Conservation (phyloP, 202 grass and related monocot species). For the Panicum hallii region DNA sequence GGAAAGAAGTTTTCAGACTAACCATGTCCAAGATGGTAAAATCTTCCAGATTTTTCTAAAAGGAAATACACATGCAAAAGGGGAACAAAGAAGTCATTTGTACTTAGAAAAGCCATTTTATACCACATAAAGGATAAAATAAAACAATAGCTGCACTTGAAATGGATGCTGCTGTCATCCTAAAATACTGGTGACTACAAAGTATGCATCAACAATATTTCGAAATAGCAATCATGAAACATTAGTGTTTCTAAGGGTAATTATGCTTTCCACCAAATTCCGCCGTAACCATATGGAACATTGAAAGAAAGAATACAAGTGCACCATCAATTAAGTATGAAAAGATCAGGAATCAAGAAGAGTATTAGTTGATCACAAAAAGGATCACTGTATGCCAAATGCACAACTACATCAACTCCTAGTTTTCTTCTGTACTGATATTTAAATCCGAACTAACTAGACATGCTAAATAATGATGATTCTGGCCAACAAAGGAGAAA, state of each 20-base stretch:
- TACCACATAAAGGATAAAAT: background rate
- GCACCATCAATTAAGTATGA: background rate
- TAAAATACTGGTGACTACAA: background rate
- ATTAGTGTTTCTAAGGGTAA: background rate
- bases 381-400: conserved; percentile 5
- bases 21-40: conserved; percentile 3
- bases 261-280: conserved; percentile 4
- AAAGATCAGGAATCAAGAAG: background rate
- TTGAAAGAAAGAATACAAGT: background rate
- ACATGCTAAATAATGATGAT: background rate
- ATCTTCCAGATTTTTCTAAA: background rate
- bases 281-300: background rate
- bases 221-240: background rate
- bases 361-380: background rate
- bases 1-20: background rate
- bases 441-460: background rate
- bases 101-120: background rate
- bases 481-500: background rate
- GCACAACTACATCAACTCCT: background rate
- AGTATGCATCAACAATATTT: background rate
- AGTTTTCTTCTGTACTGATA: background rate
- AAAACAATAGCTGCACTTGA: background rate
- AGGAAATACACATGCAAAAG: background rate
- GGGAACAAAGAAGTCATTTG: background rate
- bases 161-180: background rate